Percentiles rank a stretch among this genome's conserved stretches.
Conservation (phyloP, 148 eudicot genomes). For the Rhododendron griersonianum region DNA sequence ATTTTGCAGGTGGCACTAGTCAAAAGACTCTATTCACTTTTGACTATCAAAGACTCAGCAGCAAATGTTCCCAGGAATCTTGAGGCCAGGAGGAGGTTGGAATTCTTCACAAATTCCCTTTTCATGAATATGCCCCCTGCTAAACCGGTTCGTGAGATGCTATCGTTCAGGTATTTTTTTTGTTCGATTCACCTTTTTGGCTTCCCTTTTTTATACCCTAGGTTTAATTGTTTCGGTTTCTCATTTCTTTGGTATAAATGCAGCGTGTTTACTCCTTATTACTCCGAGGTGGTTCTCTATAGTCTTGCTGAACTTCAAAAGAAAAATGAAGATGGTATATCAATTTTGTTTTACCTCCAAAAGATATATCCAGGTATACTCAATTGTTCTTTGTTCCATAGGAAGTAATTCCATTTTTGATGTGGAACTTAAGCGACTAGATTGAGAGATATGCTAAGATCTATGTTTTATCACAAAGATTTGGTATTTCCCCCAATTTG, state of each 20-base stretch:
- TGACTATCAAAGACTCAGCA: constrained; percentile 90
- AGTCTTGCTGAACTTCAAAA: constrained; percentile 71
- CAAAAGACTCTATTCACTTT: constrained; percentile 66
- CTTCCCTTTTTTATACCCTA: background rate
- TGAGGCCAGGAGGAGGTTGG: constrained; percentile 82
- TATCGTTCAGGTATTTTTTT: constrained; percentile 69
- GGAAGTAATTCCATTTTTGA: background rate
- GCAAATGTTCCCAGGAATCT: constrained; percentile 80
- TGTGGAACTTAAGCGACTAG: background rate
- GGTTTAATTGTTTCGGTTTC: background rate
- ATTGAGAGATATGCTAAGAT: background rate
- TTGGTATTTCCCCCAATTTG: background rate
- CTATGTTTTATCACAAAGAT: background rate
- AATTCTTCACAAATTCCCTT: constrained; percentile 89
- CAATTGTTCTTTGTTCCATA: background rate
- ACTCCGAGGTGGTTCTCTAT: constrained; percentile 88
- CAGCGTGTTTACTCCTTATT: constrained; percentile 98
- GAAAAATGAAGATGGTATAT: constrained; percentile 97
- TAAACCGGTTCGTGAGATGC: constrained; percentile 82
- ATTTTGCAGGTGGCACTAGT: constrained; percentile 67
- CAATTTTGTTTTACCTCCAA: constrained; percentile 88
- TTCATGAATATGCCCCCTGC: constrained; percentile 87
- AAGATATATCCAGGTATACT: constrained; percentile 91
- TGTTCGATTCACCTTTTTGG: background rate
- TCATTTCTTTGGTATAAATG: constrained; percentile 15